Conservation (phyloP, 2,329 filamentous ascomycete genomes). For the Monosporascus sp. region DNA sequence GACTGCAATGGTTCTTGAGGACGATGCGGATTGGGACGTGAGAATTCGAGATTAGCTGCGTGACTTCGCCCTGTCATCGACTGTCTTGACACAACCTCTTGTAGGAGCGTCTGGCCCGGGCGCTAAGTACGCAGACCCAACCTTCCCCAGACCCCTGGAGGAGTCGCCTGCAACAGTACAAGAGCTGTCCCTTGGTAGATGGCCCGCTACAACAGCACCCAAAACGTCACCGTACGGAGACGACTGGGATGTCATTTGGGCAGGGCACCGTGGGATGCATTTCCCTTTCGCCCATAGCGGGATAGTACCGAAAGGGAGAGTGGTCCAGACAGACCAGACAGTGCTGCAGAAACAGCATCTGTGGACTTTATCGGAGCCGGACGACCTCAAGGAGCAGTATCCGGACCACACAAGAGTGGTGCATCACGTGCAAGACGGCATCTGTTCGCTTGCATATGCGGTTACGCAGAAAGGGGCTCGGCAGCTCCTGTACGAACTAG, state of each 20-base stretch:
- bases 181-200: constrained; percentile 11
- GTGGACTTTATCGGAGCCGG: constrained; percentile 29
- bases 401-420: constrained; percentile 39
- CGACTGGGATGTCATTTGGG: constrained; percentile 47
- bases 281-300: constrained; percentile 19
- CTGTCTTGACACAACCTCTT: constrained; percentile 14
- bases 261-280: constrained; percentile 41
- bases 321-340: constrained; percentile 31
- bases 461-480: constrained; percentile 39
- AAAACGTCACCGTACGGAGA: constrained; percentile 40
- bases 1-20: constrained; percentile 40
- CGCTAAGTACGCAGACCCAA: constrained; percentile 11
- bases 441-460: constrained; percentile 39
- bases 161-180: constrained; percentile 4
- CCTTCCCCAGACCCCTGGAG: constrained; percentile 14
- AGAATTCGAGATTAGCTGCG: constrained; percentile 35
- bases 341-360: constrained; percentile 30
- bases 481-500: constrained; percentile 37
- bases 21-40: constrained; percentile 45
- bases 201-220: constrained; percentile 9
- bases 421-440: constrained; percentile 34
- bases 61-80: constrained; percentile 19
- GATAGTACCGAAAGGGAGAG: constrained; percentile 22
- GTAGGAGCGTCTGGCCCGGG: constrained; percentile 4
- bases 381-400: constrained; percentile 29